A percentile compares a stretch with the other conserved stretches of the same genome.
Conservation (phyloP, 2,329 filamentous ascomycete genomes). For the Pseudogymnoascus sp. region DNA sequence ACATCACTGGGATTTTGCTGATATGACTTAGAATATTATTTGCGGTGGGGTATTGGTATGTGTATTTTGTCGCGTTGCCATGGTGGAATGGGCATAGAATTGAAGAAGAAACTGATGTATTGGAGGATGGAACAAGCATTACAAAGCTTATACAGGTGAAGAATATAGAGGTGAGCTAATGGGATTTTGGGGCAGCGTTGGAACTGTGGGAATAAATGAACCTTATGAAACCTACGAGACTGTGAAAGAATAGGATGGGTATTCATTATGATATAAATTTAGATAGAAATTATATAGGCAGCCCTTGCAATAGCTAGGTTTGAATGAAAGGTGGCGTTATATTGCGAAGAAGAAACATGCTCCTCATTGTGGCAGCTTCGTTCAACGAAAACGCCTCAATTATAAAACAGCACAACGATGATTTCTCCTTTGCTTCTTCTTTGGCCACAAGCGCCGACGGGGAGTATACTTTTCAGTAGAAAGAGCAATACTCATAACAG, state of each 20-base stretch:
- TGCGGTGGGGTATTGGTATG: constrained; percentile 60
- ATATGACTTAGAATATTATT: constrained; percentile 43
- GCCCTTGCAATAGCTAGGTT: background rate
- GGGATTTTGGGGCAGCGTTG: background rate
- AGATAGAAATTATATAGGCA: background rate
- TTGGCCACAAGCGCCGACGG: background rate
- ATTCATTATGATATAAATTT: background rate
- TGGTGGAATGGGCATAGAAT: constrained; percentile 52
- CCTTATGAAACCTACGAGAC: background rate
- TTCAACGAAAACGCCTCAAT: background rate
- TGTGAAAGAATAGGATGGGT: background rate
- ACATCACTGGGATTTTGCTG: constrained; percentile 15
- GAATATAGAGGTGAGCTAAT: constrained; percentile 9
- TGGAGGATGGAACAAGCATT: constrained; percentile 62
- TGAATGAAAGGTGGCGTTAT: background rate
- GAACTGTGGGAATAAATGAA: background rate
- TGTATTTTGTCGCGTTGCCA: constrained; percentile 59
- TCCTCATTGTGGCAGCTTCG: background rate
- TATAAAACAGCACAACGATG: background rate
- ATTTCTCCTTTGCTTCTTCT: background rate
- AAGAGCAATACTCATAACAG: background rate
- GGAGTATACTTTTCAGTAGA: background rate
- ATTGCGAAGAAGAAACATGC: background rate
- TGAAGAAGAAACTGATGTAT: constrained; percentile 52
- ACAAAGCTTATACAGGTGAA: constrained; percentile 46